Evolutionary conservation across 1,284 basidiomycete genomes (phyloP).

Genomic region (Coriolopsis trogii): DNA sequence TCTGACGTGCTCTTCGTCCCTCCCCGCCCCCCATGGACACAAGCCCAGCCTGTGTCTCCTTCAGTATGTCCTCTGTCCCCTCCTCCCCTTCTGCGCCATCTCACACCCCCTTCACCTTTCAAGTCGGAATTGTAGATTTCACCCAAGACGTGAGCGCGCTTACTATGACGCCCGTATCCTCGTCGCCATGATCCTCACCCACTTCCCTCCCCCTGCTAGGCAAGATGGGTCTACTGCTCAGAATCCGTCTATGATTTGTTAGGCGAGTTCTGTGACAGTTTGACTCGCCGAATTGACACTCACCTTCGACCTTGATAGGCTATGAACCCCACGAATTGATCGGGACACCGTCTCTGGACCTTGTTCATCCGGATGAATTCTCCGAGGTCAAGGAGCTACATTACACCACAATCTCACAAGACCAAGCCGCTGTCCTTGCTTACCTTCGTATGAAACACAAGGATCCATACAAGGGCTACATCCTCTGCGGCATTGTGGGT

Average conservation of each 20-base stretch:
- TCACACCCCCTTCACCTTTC: constrained; percentile 9
- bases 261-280: constrained; percentile 44
- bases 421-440: constrained; percentile 74
- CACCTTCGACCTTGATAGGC: constrained; percentile 42
- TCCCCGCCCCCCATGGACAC: constrained; percentile 35
- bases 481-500: constrained; percentile 72
- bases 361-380: constrained; percentile 78
- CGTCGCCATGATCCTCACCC: constrained; percentile 11
- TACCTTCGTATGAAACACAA: constrained; percentile 78
- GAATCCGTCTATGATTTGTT: constrained; percentile 72
- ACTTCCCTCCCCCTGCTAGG: constrained; percentile 43
- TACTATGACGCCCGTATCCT: constrained; percentile 17
- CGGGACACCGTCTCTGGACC: constrained; percentile 63
- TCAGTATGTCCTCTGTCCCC: constrained; percentile 52
- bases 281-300: neutral
- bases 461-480: constrained; percentile 69
- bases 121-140: constrained; percentile 78
- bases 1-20: constrained; percentile 6
- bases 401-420: constrained; percentile 71
- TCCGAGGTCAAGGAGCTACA: constrained; percentile 62
- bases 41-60: constrained; percentile 61
- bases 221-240: constrained; percentile 69
- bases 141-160: constrained; percentile 57
- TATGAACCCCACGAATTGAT: constrained; percentile 72
- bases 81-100: neutral